Evolutionary conservation across 164 flowering plant genomes (phyloP).

Genomic region (Cinnamomum chago): DNA sequence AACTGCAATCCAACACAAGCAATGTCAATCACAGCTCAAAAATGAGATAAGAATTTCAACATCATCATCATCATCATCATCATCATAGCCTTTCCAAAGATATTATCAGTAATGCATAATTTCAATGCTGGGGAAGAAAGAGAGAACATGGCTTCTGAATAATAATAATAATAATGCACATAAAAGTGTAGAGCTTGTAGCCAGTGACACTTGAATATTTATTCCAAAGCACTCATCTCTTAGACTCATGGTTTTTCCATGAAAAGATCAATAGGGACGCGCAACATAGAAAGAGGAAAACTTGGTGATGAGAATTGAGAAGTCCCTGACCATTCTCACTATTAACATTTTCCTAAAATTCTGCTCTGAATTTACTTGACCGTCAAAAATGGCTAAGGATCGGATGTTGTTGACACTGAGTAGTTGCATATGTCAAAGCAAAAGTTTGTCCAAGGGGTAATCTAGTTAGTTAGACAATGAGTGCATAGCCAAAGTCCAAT

Average conservation of each 20-base stretch:
- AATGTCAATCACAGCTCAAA: neutral
- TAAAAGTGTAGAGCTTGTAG: too few species aligned
- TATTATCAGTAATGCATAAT: neutral
- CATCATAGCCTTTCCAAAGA: too few species aligned
- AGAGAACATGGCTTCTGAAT: neutral
- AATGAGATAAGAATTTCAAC: neutral
- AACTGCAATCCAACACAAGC: constrained; percentile 43
- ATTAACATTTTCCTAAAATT: neutral
- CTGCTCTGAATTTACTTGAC: neutral
- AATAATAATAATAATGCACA: neutral
- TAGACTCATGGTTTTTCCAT: too few species aligned
- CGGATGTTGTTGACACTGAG: neutral
- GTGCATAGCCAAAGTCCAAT: too few species aligned
- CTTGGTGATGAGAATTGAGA: neutral
- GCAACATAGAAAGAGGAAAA: neutral
- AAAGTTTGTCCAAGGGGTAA: neutral
- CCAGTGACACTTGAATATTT: too few species aligned
- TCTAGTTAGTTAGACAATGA: neutral
- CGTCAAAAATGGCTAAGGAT: too few species aligned
- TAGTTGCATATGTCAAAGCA: neutral
- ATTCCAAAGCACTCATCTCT: too few species aligned
- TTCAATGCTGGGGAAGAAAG: neutral
- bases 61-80: too few species aligned
- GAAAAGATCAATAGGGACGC: too few species aligned
- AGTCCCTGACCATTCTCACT: neutral